Base-by-base conservation (phyloP, 768 basidiomycete genomes). In the Coprinellus micaceus region DNA sequence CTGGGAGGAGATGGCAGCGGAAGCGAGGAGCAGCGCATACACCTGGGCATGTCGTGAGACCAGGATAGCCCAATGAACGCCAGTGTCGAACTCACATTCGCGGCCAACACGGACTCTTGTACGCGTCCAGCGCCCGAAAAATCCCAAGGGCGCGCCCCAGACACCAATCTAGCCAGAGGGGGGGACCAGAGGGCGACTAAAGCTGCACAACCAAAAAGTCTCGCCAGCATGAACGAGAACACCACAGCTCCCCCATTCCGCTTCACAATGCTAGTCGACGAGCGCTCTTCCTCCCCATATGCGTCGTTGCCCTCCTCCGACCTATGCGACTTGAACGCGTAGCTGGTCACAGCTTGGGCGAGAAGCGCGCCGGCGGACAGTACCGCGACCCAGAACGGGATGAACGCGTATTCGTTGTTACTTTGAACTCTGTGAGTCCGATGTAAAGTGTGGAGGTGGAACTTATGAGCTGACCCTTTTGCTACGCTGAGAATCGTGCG, bases 1-100 rank as follows among this genome's bases (percentile, higher is more conserved):
- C 7, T 17, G 29, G 36, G 22, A 28, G 13, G 30, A 19, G 4
- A 53, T 12, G 3, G 56, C 53, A 9, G 51, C 41, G 2, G 48
- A 22, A 13, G 62, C 50, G 4, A 57, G 39, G 33, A 63, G 22
- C 7, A 56, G 57, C 15, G 58, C 49, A 48, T 61, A 63, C 30
- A 56, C 41, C 62, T 63, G 24, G 36, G 9, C 10, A 19, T 9
- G 17, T 37, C 36, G 36, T 37, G 10, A 37, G 9, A 37, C 36
- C 9, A 37, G 9, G 36, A 17, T 17, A 17, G 9, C 17, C 36
- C 10, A 9, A n/a, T n/a, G n/a, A n/a, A n/a, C n/a, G n/a, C n/a
- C n/a, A 9, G 36, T 37, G 36, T n/a, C n/a, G n/a, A n/a, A n/a
- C 36, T 37, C 17, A 37, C 36, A 37, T 37, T 37, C 17, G 36